phyloP scores from a whole-genome alignment of 768 basidiomycete genomes.

The Dentipellis fragilis region DNA sequence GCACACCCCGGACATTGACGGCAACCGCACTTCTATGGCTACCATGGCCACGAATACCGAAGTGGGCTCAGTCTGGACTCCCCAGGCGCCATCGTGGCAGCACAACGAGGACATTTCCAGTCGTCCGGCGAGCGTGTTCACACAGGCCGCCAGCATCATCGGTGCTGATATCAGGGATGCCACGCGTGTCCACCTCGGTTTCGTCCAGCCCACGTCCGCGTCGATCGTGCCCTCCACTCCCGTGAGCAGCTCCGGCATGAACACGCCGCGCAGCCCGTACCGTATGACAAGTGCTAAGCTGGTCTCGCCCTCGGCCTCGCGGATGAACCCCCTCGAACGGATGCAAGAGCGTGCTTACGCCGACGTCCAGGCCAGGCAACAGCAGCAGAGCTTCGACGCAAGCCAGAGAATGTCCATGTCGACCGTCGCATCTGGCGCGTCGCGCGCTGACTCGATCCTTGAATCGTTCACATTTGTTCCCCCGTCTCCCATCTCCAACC shows the following conservation, averaged over 20 bases:
- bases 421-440: constrained; percentile 54
- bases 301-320: constrained; percentile 32
- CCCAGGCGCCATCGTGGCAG: constrained; percentile 1
- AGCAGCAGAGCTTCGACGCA: constrained; percentile 26
- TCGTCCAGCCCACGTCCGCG: constrained; percentile 22
- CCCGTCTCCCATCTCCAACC: constrained; percentile 80
- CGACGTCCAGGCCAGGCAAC: constrained; percentile 47
- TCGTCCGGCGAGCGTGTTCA: constrained; percentile 52
- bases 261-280: constrained; percentile 34
- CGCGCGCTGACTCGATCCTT: constrained; percentile 73
- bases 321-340: constrained; percentile 36
- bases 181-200: constrained; percentile 57
- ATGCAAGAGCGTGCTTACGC: constrained; percentile 59
- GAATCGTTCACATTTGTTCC: constrained; percentile 87
- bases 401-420: constrained; percentile 21
- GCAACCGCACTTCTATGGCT: constrained; percentile 20
- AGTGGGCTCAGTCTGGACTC: constrained; percentile 15
- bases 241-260: constrained; percentile 10
- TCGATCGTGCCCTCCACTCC: constrained; percentile 15
- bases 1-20: constrained; percentile 24
- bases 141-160: constrained; percentile 35
- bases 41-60: constrained; percentile 13
- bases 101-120: constrained; percentile 22
- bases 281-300: constrained; percentile 57
- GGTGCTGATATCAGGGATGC: constrained; percentile 50